These are phyloP conservation scores for Lactarius tabidus DNA, from an alignment of 768 basidiomycete genomes.

Conservation along the genomic window DNA sequence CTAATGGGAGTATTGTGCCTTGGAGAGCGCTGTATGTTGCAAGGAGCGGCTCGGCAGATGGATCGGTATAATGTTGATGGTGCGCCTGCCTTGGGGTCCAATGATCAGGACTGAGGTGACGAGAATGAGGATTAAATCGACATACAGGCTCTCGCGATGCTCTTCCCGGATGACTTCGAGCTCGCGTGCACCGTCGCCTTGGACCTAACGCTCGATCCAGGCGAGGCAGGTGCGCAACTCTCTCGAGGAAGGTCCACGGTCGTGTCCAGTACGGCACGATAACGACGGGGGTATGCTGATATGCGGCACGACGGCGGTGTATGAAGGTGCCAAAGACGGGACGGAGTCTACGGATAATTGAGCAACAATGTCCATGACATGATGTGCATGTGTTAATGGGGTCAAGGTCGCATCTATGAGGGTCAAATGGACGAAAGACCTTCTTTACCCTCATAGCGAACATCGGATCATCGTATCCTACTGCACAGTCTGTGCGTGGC, in stretches of 20 bases:
- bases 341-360: conserved; percentile 87
- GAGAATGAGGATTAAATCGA: conserved; percentile 25
- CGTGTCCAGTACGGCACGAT: conserved; percentile 94
- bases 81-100: conserved; percentile 68
- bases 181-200: conserved; percentile 65
- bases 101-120: background rate
- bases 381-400: conserved; percentile 7
- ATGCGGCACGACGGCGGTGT: conserved; percentile 67
- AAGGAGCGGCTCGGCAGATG: conserved; percentile 62
- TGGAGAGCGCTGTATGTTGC: conserved; percentile 55
- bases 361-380: conserved; percentile 90
- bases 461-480: too few relatives aligned
- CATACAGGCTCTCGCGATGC: conserved; percentile 79
- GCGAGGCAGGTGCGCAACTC: conserved; percentile 80
- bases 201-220: conserved; percentile 82
- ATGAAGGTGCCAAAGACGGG: conserved; percentile 67
- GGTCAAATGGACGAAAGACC: too few relatives aligned
- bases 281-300: conserved; percentile 73
- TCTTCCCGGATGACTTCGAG: conserved; percentile 75
- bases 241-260: conserved; percentile 83
- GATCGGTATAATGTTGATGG: conserved; percentile 87
- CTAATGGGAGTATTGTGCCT: conserved; percentile 74
- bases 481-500: too few relatives aligned
- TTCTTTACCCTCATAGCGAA: too few relatives aligned
- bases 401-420: too few relatives aligned